phyloP scores from a whole-genome alignment of 352 stramenopile genomes.

The Globisporangium nagaii region DNA sequence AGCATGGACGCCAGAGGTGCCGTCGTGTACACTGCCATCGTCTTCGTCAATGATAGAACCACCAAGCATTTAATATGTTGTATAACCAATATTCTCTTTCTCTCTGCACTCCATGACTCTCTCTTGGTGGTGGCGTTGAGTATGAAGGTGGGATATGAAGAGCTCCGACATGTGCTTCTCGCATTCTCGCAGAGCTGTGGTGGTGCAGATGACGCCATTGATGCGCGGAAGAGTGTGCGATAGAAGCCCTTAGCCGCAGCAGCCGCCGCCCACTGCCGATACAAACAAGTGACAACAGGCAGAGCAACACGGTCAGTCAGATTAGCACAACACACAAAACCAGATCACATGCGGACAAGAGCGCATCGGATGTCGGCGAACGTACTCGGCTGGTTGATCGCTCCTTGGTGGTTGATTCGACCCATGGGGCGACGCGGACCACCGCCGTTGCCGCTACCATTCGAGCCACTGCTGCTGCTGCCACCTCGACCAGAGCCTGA shows the following conservation, averaged over 20 bases:
- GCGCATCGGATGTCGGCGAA: background rate
- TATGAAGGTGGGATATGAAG: background rate
- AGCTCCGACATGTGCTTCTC: no score
- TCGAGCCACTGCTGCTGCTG: background rate
- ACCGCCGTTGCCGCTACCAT: background rate
- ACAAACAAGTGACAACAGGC: no score
- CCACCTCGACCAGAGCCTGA: conserved; percentile 9
- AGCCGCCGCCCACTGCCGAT: conserved; percentile 42
- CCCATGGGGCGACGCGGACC: conserved; percentile 54
- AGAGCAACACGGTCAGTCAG: background rate
- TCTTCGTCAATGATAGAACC: conserved; percentile 10
- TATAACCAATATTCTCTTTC: conserved; percentile 3
- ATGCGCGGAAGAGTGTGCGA: background rate
- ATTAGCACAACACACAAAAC: no score
- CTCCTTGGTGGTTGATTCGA: conserved; percentile 36
- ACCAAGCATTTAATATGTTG: conserved; percentile 12
- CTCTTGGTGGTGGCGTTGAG: background rate
- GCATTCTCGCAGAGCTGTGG: conserved; percentile 14
- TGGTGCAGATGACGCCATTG: background rate
- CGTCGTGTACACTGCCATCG: background rate
- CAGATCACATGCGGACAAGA: no score
- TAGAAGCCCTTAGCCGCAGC: conserved; percentile 40
- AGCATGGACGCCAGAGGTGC: no score
- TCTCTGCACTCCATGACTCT: conserved; percentile 1
- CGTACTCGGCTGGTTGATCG: conserved; percentile 60